Base-by-base conservation (phyloP, 2,329 filamentous ascomycete genomes). In the Hypoxylon sp. region DNA sequence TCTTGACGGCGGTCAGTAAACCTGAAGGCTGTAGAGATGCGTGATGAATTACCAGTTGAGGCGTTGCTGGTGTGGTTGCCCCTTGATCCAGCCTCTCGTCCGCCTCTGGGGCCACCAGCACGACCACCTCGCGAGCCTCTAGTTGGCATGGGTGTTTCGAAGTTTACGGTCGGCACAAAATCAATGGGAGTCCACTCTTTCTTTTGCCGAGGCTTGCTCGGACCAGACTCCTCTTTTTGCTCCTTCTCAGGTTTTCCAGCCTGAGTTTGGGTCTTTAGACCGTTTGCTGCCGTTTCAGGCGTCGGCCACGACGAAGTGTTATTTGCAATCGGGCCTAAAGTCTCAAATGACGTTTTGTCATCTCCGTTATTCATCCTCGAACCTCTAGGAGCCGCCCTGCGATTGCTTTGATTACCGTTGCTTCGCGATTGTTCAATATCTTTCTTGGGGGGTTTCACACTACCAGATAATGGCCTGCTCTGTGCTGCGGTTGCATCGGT, bases 221-320 rank as follows among this genome's bases (percentile, higher is more conserved):
- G 73, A 73, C 79, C 74, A 76, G 85, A 74, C 60, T 89, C 82
- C n/a, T 87, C 89, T 68, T 89, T 86, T 68, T 93, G 91, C 50
- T 89, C 85, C 11, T 86, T 85, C 21, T 88, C 83, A 32, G 83
- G 80, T 58, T 83, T 82, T 79, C 93, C 93, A 61, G 90, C 86
- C 58, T 88, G 84, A 1, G 85, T 81, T 79, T 93, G 94, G 75
- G 91, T 90, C 81, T 92, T 93, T 68, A 92, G 88, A 73, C 96
- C 93, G 54, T 91, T 89, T 57, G 91, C 88, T 1, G 90, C 91
- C 54, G 86, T 90, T 73, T 97, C 93, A 0, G 94, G 94, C 2
- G 95, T 98, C 15, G 96, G 96, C 96, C 96, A 99, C 19, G 90
- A 90, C 58, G 89, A 84, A 54, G 93, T 86, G 79, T 98, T 87